phyloP scores from a whole-genome alignment of 495 filamentous ascomycete genomes.

The Chaetomium cochliodes region DNA sequence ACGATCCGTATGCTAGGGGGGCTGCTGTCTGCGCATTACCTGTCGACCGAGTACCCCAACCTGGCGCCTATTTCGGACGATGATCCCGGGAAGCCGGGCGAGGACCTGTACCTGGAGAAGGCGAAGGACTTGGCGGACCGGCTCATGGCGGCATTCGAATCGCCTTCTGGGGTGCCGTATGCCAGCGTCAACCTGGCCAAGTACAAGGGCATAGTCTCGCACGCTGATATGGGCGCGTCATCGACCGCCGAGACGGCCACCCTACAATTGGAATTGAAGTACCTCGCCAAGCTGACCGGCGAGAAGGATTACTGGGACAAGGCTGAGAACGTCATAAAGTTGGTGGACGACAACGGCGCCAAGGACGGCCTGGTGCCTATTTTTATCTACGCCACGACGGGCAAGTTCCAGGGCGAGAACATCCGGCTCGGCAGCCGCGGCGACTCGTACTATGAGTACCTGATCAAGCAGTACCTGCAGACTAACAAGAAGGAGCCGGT shows the following conservation, averaged over 20 bases:
- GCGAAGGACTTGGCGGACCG: constrained; percentile 89
- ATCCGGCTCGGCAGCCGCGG: constrained; percentile 91
- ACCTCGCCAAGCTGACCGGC: constrained; percentile 90
- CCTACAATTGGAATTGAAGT: constrained; percentile 95
- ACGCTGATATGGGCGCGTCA: constrained; percentile 83
- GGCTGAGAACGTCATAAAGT: constrained; percentile 86
- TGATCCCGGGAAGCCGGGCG: constrained; percentile 63
- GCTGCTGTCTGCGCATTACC: constrained; percentile 89
- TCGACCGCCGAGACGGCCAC: constrained; percentile 92
- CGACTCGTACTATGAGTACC: constrained; percentile 97
- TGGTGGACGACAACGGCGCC: constrained; percentile 75
- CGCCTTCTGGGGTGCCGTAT: constrained; percentile 79
- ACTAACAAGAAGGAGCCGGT: constrained; percentile 82
- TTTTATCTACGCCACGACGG: constrained; percentile 76
- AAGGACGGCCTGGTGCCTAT: constrained; percentile 88
- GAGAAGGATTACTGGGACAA: constrained; percentile 87
- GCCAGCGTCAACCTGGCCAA: constrained; percentile 85
- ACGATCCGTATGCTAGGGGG: constrained; percentile 98
- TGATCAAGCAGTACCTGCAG: constrained; percentile 95
- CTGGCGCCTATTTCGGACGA: constrained; percentile 66
- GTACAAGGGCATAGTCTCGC: constrained; percentile 69
- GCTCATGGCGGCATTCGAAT: constrained; percentile 82
- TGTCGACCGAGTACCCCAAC: constrained; percentile 69
- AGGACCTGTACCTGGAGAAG: constrained; percentile 95
- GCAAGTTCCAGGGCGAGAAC: constrained; percentile 75